These are phyloP conservation scores for Trichoderma asperellum DNA, from an alignment of 2,329 filamentous ascomycete genomes.

Conservation along the genomic window DNA sequence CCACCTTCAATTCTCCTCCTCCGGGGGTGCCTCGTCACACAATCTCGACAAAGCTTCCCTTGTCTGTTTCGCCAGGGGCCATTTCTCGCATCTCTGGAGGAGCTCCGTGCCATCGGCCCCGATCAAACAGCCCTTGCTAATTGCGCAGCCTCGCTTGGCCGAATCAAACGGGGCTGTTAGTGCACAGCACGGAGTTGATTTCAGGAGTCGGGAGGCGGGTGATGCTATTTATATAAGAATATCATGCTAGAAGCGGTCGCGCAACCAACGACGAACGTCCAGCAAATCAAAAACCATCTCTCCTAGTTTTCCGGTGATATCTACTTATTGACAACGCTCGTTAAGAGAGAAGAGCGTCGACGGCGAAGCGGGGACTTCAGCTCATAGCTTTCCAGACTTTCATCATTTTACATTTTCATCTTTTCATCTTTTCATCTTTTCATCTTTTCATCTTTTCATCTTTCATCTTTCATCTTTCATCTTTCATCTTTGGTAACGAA, in stretches of 20 bases:
- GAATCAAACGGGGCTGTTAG: slow-evolving; percentile 16
- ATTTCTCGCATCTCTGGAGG: slow-evolving; percentile 12
- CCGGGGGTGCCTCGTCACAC: slow-evolving; percentile 18
- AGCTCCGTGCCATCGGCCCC: slow-evolving; percentile 17
- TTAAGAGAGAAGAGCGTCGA: neutral
- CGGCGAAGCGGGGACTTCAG: slow-evolving; percentile 1
- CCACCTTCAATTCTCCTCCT: slow-evolving; percentile 20
- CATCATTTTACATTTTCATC: neutral
- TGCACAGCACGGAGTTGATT: slow-evolving; percentile 10
- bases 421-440: neutral
- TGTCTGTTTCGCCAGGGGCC: slow-evolving; percentile 18
- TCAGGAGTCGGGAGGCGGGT: slow-evolving; percentile 15
- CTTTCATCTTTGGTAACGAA: neutral
- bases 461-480: no score
- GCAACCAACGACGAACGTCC: slow-evolving; percentile 3
- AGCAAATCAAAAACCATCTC: neutral
- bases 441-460: neutral
- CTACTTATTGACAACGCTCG: neutral
- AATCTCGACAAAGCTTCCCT: slow-evolving; percentile 28
- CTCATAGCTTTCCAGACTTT: neutral
- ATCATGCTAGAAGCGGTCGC: slow-evolving; percentile 17
- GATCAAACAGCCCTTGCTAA: slow-evolving; percentile 15
- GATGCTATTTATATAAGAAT: slow-evolving; percentile 25
- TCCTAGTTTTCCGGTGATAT: neutral
- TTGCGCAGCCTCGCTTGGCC: slow-evolving; percentile 20